These are phyloP conservation scores for Tricholoma furcatifolium DNA, from an alignment of 768 basidiomycete genomes.

Conservation along the genomic window DNA sequence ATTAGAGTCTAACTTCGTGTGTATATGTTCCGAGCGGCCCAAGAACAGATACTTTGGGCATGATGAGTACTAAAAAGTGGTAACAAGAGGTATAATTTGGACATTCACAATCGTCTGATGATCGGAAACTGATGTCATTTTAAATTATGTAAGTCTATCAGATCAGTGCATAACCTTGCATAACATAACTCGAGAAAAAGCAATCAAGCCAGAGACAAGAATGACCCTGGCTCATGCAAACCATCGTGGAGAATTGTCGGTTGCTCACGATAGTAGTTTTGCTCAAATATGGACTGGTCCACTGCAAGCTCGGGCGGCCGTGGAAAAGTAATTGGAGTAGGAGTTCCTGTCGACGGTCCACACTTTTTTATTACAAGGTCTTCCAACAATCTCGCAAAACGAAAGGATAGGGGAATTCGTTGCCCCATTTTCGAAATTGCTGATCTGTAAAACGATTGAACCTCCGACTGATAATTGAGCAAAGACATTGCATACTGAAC, in stretches of 20 bases:
- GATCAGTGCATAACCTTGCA: no score
- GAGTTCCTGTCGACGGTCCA: conserved; percentile 27
- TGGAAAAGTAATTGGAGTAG: conserved; percentile 32
- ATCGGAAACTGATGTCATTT: no score
- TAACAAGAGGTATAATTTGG: no score
- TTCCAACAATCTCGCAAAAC: conserved; percentile 57
- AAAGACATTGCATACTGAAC: conserved; percentile 48
- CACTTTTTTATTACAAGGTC: conserved; percentile 41
- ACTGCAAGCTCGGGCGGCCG: conserved; percentile 30
- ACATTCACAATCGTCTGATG: no score
- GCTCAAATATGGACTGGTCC: conserved; percentile 31
- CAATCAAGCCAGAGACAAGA: conserved; percentile 27
- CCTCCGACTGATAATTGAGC: background rate
- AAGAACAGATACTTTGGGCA: conserved; percentile 47
- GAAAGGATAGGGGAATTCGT: conserved; percentile 63
- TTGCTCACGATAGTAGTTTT: conserved; percentile 22
- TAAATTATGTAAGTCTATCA: no score
- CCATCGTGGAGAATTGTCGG: conserved; percentile 30
- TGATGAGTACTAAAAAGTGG: conserved; percentile 3
- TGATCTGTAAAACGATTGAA: conserved; percentile 32
- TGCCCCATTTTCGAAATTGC: conserved; percentile 64
- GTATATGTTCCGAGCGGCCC: conserved; percentile 74
- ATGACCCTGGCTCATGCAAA: conserved; percentile 35
- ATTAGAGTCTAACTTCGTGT: conserved; percentile 40
- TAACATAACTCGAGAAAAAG: no score